Base-by-base conservation (phyloP, 352 stramenopile species). In the Globisporangium sylvaticum region DNA sequence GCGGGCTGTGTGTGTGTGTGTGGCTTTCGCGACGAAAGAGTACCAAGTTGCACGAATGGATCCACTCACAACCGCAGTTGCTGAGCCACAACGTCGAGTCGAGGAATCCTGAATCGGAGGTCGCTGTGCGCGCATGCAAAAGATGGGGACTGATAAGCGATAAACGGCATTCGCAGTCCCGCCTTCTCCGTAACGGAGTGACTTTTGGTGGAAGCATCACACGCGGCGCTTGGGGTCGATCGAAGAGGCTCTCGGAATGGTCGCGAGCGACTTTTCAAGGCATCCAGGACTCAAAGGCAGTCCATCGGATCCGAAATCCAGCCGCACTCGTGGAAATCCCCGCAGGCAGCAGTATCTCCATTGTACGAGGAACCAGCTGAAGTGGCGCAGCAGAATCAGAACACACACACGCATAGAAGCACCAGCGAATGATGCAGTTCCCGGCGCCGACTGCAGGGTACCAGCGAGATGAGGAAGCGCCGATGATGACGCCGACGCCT, bases 401-500 rank as follows among this genome's bases (percentile, higher is more conserved):
- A 25, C 3, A 15, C 1, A 22, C 18, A 6, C 37, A 18, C 37
- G 37, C 37, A 44, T 44, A 39, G 27, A 39, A 31, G 24, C 20
- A 59, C 1, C 46, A 46, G 18, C 20, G 34, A 42, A 71, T 50
- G 50, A 62, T 55, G 66, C 52, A 59, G 52, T 61, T 60, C 22
- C 29, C n/a, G 37, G 29, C 37, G 25, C 67, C 67, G 2, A 46
- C 52, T 24, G 31, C 62, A 24, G 52, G 44, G 1, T 59, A 52
- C 62, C 61, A 68, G 42, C 24, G 55, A 9, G 50, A 62, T 8
- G 62, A 62, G 9, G 64, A 65, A 24, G 42, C 57, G 55, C 32
- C 57, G 24, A 73, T 62, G 31, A 59, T 74, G 44, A 53, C 63
- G 55, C 64, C 64, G 24, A 69, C 68, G 14, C 60, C 68, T 7